These are phyloP conservation scores for Russula olivacea DNA, from an alignment of 768 basidiomycete genomes.

Conservation along the genomic window DNA sequence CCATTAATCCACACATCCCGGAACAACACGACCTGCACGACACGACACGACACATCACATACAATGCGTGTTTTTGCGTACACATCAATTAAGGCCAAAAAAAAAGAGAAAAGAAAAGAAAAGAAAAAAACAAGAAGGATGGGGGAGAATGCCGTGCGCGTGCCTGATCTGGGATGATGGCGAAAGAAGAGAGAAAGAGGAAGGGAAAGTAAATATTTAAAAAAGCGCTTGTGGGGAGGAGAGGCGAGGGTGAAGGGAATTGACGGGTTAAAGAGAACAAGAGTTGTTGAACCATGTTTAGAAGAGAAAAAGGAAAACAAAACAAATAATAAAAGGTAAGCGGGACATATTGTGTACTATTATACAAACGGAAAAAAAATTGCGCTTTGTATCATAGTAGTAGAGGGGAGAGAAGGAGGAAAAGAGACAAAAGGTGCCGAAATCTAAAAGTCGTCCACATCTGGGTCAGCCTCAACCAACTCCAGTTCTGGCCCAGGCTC, in stretches of 20 bases:
- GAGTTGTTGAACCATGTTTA: too few relatives aligned
- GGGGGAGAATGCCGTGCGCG: not conserved
- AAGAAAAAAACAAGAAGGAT: not conserved
- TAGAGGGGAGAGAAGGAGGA: not conserved
- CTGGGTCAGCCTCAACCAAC: slow-evolving; percentile 27
- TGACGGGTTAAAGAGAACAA: not conserved
- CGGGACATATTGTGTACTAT: not conserved
- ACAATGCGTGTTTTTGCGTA: not conserved
- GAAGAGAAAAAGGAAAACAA: not conserved
- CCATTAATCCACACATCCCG: not conserved
- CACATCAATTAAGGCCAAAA: not conserved
- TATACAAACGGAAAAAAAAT: not conserved
- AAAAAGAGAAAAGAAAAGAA: not conserved
- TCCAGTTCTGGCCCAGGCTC: not conserved
- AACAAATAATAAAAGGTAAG: not conserved
- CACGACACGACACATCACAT: not conserved
- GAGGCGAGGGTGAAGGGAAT: not conserved
- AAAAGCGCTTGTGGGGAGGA: not conserved
- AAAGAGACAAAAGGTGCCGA: too few relatives aligned
- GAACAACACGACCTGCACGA: not conserved
- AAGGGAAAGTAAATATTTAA: too few relatives aligned
- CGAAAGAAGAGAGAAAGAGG: not conserved
- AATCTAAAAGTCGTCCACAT: slow-evolving; percentile 27
- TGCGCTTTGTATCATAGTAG: not conserved
- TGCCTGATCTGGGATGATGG: not conserved